Percentiles rank a stretch among this genome's conserved stretches.
Conservation (phyloP, 2,329 filamentous ascomycete genomes). For the Colletotrichum endophyticum region DNA sequence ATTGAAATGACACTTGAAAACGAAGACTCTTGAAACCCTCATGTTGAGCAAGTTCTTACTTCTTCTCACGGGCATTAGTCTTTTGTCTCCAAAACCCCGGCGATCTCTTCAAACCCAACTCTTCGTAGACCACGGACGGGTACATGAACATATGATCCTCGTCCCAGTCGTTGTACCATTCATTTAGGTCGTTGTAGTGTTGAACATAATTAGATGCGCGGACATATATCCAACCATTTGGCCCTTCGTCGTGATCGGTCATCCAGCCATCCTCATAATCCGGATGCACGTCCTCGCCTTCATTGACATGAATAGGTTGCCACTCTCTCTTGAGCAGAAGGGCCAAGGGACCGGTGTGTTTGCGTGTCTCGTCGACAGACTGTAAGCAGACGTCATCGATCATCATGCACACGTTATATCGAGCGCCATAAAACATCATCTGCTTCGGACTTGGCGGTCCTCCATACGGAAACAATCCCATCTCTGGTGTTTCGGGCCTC, state of each 20-base stretch:
- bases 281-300: not conserved
- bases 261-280: not conserved
- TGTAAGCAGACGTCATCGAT: not conserved
- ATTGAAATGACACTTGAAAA: not conserved
- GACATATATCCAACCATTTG: not conserved
- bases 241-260: not conserved
- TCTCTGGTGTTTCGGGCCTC: not conserved
- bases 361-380: not conserved
- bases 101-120: not conserved
- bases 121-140: not conserved
- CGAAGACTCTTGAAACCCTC: not conserved
- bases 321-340: not conserved
- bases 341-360: not conserved
- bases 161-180: not conserved
- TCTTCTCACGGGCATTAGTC: not conserved
- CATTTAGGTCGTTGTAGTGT: not conserved
- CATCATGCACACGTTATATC: not conserved
- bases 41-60: not conserved
- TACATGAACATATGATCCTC: not conserved
- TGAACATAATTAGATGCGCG: not conserved
- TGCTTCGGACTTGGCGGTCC: not conserved
- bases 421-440: not conserved
- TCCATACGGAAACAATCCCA: not conserved
- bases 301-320: not conserved
- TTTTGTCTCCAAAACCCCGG: not conserved